These are phyloP conservation scores for Trifolium repens DNA, from an alignment of 306 rosid genomes.

Conservation along the genomic window DNA sequence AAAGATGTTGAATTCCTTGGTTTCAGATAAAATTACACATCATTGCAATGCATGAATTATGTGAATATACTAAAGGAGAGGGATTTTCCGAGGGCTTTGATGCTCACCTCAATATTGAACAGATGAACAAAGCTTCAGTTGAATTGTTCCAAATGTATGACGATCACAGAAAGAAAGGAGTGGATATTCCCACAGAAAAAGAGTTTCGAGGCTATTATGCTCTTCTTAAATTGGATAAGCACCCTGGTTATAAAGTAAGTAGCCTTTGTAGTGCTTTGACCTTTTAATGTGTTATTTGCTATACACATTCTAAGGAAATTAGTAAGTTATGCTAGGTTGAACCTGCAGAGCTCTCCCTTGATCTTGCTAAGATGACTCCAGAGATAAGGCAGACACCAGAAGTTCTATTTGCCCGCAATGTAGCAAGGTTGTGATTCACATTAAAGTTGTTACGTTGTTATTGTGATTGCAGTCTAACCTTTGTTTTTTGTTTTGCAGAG, in stretches of 20 bases:
- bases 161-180: slow-evolving; percentile 97
- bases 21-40: slow-evolving; percentile 93
- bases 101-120: slow-evolving; percentile 98
- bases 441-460: slow-evolving; percentile 25
- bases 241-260: slow-evolving; percentile 97
- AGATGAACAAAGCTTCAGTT: slow-evolving; percentile 98
- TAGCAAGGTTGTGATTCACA: slow-evolving; percentile 70
- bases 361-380: slow-evolving; percentile 98
- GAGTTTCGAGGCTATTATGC: slow-evolving; percentile 99
- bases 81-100: slow-evolving; percentile 99
- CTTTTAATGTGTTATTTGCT: slow-evolving; percentile 47
- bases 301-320: slow-evolving; percentile 43
- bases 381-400: slow-evolving; percentile 91
- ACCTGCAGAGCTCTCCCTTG: slow-evolving; percentile 99
- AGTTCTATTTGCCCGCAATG: slow-evolving; percentile 92
- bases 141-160: slow-evolving; percentile 96
- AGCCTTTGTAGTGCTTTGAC: slow-evolving; percentile 38
- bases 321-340: slow-evolving; percentile 77
- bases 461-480: slow-evolving; percentile 40
- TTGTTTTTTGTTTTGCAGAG: slow-evolving; percentile 64
- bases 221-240: slow-evolving; percentile 98
- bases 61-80: slow-evolving; percentile 96
- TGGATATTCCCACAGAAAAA: slow-evolving; percentile 69
- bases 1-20: slow-evolving; percentile 42
- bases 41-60: slow-evolving; percentile 94